Conservation (phyloP, 1,284 basidiomycete species). For the Mycocalia duriaeana region DNA sequence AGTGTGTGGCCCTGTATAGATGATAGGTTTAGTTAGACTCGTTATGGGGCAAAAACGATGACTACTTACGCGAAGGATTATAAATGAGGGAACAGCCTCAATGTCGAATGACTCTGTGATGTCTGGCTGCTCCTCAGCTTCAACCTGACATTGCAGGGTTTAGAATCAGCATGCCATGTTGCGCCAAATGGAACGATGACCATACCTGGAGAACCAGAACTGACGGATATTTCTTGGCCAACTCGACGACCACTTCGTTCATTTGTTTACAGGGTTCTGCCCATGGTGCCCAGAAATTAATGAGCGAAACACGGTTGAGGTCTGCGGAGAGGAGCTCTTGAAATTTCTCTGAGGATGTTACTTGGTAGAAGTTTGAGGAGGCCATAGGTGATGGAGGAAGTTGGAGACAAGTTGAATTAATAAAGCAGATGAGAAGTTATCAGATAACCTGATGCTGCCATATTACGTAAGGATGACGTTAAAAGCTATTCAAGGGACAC, state of each 20-base stretch:
- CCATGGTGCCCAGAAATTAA: slow-evolving; percentile 94
- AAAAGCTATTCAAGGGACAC: too few species aligned
- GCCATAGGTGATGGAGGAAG: too few species aligned
- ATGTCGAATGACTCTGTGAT: slow-evolving; percentile 94
- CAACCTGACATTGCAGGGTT: slow-evolving; percentile 51
- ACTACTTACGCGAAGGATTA: slow-evolving; percentile 72
- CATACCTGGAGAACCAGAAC: slow-evolving; percentile 74
- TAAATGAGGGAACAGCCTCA: slow-evolving; percentile 84
- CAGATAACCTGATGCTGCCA: too few species aligned
- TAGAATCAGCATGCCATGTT: neutral
- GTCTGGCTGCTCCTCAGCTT: slow-evolving; percentile 85
- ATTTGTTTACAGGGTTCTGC: slow-evolving; percentile 86
- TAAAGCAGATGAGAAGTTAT: too few species aligned
- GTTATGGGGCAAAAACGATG: too few species aligned
- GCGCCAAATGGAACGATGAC: slow-evolving; percentile 1
- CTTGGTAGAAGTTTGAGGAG: slow-evolving; percentile 44
- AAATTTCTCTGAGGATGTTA: slow-evolving; percentile 70
- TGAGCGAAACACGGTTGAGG: slow-evolving; percentile 73
- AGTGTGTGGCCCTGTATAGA: slow-evolving; percentile 86
- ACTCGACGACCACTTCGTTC: slow-evolving; percentile 70
- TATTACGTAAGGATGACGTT: too few species aligned
- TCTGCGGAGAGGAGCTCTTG: slow-evolving; percentile 71
- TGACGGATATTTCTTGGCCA: slow-evolving; percentile 68
- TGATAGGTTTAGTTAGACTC: slow-evolving; percentile 16
- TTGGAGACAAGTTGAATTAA: too few species aligned